These are phyloP conservation scores for Phoma sp. DNA, from an alignment of 2,329 filamentous ascomycete genomes.

Conservation along the genomic window DNA sequence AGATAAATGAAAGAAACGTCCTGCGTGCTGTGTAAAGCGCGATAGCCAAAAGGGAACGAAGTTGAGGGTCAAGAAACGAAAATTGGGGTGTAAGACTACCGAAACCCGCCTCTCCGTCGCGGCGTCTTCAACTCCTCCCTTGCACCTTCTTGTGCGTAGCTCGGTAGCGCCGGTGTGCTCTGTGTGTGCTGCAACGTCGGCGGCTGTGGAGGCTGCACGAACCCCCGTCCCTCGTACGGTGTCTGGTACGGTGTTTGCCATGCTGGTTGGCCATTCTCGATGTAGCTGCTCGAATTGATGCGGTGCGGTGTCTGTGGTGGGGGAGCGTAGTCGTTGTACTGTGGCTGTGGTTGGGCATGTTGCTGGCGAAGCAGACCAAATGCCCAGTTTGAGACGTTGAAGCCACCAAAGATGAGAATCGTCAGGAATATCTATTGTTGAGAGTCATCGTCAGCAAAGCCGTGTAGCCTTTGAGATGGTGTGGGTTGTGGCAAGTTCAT, in stretches of 20 bases:
- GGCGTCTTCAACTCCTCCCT: constrained; percentile 24
- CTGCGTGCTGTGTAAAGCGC: neutral
- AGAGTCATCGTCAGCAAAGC: constrained; percentile 18
- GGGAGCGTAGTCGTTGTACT: constrained; percentile 29
- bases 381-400: constrained; percentile 65
- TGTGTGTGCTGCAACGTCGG: constrained; percentile 33
- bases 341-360: constrained; percentile 24
- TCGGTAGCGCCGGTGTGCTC: constrained; percentile 37
- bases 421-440: constrained; percentile 53
- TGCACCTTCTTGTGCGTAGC: constrained; percentile 12
- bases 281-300: constrained; percentile 27
- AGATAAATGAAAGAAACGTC: neutral
- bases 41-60: neutral
- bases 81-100: neutral
- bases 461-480: neutral
- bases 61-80: neutral
- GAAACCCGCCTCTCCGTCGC: constrained; percentile 28
- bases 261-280: constrained; percentile 27
- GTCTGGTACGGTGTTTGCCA: constrained; percentile 35
- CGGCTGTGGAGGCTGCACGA: constrained; percentile 28
- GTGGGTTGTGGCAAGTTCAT: neutral
- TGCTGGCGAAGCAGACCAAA: constrained; percentile 62
- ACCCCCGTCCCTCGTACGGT: constrained; percentile 27
- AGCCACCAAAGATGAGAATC: constrained; percentile 57
- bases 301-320: constrained; percentile 43